Percentiles rank a stretch among this genome's conserved stretches.
Evolutionary conservation across 2,329 filamentous ascomycete genomes (phyloP).

Genomic region (Sordariomycetes sp.): DNA sequence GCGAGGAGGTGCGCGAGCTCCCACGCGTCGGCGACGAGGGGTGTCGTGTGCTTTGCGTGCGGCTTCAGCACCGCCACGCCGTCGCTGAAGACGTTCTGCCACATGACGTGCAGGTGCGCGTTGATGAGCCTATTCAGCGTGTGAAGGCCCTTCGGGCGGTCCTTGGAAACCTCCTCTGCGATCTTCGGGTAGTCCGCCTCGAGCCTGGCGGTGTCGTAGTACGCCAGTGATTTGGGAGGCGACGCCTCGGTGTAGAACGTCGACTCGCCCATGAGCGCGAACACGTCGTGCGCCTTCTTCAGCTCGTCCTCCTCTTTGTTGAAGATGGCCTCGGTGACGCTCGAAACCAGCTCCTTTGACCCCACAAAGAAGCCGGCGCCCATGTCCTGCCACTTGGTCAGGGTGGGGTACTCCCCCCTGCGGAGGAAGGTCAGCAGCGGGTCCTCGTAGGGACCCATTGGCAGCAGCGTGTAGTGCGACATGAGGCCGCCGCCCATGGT

Average conservation of each 20-base stretch:
- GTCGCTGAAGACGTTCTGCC: constrained; percentile 64
- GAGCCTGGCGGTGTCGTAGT: constrained; percentile 56
- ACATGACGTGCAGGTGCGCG: constrained; percentile 71
- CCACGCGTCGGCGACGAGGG: constrained; percentile 55
- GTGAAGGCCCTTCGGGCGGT: constrained; percentile 45
- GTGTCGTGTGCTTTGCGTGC: constrained; percentile 58
- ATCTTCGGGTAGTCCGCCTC: constrained; percentile 54
- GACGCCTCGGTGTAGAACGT: constrained; percentile 52
- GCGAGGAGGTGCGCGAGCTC: constrained; percentile 64
- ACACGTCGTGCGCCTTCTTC: constrained; percentile 46
- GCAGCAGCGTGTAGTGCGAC: constrained; percentile 65
- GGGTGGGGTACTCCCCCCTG: constrained; percentile 56
- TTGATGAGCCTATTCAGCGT: constrained; percentile 66
- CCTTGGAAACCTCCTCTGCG: constrained; percentile 43
- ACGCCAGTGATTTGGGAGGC: constrained; percentile 53
- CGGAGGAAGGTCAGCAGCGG: constrained; percentile 59
- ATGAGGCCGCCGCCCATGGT: constrained; percentile 78
- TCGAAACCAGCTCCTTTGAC: constrained; percentile 47
- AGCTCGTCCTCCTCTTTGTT: constrained; percentile 36
- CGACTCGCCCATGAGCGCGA: constrained; percentile 44
- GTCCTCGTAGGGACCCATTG: constrained; percentile 70
- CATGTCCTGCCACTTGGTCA: constrained; percentile 64
- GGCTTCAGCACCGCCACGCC: constrained; percentile 79
- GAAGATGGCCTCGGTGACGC: constrained; percentile 47
- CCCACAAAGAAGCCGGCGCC: constrained; percentile 63